Conservation (phyloP, 148 eudicot genomes). For the Silene uniflora region DNA sequence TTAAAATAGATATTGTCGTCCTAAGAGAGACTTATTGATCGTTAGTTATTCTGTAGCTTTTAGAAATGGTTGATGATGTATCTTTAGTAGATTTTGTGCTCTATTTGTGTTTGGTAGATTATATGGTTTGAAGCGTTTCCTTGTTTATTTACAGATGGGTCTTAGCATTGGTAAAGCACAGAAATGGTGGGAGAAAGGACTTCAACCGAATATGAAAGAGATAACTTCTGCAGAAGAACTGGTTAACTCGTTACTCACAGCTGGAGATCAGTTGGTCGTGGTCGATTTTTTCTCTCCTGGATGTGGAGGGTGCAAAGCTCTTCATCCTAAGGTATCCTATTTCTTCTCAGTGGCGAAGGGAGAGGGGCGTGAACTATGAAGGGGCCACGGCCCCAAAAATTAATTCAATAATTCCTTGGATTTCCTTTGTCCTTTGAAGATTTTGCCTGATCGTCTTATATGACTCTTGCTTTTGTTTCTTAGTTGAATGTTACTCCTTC, state of each 20-base stretch:
- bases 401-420: too few relatives aligned
- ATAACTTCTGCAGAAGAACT: slow-evolving; percentile 55
- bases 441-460: too few relatives aligned
- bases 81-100: neutral
- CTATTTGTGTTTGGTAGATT: neutral
- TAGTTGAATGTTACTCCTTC: neutral
- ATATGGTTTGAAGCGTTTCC: neutral
- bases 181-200: slow-evolving; percentile 87
- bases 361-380: too few relatives aligned
- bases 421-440: too few relatives aligned
- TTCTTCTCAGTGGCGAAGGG: neutral
- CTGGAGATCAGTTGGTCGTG: slow-evolving; percentile 69
- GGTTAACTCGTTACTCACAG: slow-evolving; percentile 52
- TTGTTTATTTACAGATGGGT: slow-evolving; percentile 40
- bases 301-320: slow-evolving; percentile 87
- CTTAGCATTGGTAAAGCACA: slow-evolving; percentile 53
- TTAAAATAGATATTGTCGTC: too few relatives aligned
- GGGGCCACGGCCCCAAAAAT: too few relatives aligned
- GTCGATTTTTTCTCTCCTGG: slow-evolving; percentile 86
- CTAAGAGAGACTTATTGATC: too few relatives aligned
- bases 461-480: neutral
- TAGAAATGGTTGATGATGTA: neutral
- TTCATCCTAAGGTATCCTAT: slow-evolving; percentile 73
- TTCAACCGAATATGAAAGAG: slow-evolving; percentile 69
- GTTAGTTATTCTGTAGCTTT: too few relatives aligned